Percentiles rank a stretch among this genome's conserved stretches.
Evolutionary conservation across 331 rosid genomes (phyloP).

Genomic region (Erythrophleum ivorense): DNA sequence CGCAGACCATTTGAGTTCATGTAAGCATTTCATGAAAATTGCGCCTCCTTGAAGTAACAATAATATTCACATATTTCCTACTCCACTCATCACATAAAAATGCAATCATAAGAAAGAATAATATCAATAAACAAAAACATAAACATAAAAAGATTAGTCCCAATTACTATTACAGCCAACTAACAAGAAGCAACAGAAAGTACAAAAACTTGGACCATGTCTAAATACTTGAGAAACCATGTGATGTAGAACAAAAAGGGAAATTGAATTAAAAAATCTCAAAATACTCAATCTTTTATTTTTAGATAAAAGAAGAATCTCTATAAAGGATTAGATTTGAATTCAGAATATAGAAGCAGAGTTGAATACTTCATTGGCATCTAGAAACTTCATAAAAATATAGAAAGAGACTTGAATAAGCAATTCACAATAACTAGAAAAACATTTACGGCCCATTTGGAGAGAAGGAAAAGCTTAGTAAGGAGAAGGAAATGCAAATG

Average conservation of each 20-base stretch:
- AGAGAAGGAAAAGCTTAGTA: background rate
- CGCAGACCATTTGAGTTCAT: slow-evolving; percentile 28
- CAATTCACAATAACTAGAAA: background rate
- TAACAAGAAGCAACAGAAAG: slow-evolving; percentile 6
- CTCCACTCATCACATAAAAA: slow-evolving; percentile 22
- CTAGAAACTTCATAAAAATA: background rate
- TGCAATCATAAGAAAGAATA: background rate
- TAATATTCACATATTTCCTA: slow-evolving; percentile 20
- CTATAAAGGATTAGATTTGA: background rate
- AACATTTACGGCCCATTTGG: background rate
- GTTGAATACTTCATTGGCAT: background rate
- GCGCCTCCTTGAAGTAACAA: slow-evolving; percentile 32
- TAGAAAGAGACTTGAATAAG: background rate
- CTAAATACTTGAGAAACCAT: background rate
- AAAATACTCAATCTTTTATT: background rate
- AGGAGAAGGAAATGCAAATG: background rate
- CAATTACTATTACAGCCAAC: background rate
- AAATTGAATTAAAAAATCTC: background rate
- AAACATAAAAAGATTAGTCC: background rate
- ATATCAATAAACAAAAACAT: slow-evolving; percentile 5
- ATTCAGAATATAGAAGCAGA: background rate
- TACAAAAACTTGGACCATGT: slow-evolving; percentile 2
- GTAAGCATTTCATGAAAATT: slow-evolving; percentile 32
- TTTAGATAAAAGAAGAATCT: background rate
- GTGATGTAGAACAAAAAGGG: background rate